Conservation (phyloP, 108 stramenopile species). For the Cyclotella choctawhatcheeana region DNA sequence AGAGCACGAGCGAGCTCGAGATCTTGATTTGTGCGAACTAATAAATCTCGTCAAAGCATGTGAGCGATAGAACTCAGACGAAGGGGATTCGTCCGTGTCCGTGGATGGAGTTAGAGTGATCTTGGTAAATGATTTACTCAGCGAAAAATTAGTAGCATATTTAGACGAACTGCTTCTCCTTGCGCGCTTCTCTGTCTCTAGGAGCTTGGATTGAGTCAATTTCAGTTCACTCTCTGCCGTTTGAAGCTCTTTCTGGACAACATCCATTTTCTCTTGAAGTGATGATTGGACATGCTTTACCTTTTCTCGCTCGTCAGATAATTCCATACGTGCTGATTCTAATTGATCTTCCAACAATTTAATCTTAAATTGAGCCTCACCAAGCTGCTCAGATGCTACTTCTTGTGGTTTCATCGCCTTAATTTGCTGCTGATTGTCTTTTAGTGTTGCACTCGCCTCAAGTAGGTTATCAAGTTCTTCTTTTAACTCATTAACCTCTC, state of each 20-base stretch:
- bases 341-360: conserved; percentile 62
- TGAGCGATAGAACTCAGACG: conserved; percentile 38
- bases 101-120: neutral
- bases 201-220: conserved; percentile 59
- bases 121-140: conserved; percentile 1
- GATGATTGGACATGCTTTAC: conserved; percentile 60
- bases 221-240: conserved; percentile 70
- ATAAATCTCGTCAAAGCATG: conserved; percentile 40
- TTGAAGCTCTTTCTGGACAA: conserved; percentile 62
- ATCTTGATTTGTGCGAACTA: conserved; percentile 22
- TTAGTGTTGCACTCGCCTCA: conserved; percentile 36
- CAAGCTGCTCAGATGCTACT: conserved; percentile 57
- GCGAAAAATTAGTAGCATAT: conserved; percentile 2
- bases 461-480: conserved; percentile 44
- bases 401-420: conserved; percentile 56
- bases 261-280: conserved; percentile 68
- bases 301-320: conserved; percentile 56
- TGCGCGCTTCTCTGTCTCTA: conserved; percentile 55
- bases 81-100: conserved; percentile 12
- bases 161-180: neutral
- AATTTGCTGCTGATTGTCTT: conserved; percentile 43
- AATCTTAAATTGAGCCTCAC: conserved; percentile 59
- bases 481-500: conserved; percentile 52
- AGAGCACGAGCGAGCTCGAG: conserved; percentile 71
- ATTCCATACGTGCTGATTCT: conserved; percentile 43